Base-by-base conservation (phyloP, 495 filamentous ascomycete genomes). In the Aspergillus olivimuriae region DNA sequence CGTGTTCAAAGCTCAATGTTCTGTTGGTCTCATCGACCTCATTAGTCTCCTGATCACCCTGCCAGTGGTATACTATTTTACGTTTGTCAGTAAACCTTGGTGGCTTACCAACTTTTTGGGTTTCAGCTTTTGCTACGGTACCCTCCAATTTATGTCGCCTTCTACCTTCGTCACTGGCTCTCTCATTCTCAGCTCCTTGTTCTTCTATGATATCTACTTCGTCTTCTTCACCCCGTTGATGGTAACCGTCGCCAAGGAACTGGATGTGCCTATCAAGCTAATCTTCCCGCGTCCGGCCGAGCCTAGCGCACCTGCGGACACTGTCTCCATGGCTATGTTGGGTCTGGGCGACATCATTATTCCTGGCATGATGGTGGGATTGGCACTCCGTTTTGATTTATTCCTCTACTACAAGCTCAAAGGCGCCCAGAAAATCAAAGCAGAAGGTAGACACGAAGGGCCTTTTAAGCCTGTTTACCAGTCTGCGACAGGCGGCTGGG, bases 211-310 rank as follows among this genome's bases (percentile, higher is more conserved):
- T 52, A 91, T 98, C 40, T 84, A 89, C 57, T 94, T 97, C 67
- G 92, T 98, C 41, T 98, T 96, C 58, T 98, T 86, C 61, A 98
- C 92, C 0, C 92, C 92, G 1, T 73, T 92, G 55, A 98, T 98
- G 92, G 84, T 96, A 9, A 91, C 90, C 0, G 92, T 98, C 19
- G 92, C 92, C 9, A 95, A 81, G 8, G 81, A 80, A 26, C 69
- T 98, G 20, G 92, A 98, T 57, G 84, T 91, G 2, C 92, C 92
- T 0, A 94, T 95, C 57, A 97, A 96, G 53, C 78, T 98, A 1
- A 70, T 94, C 0, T 95, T 96, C 51, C 84, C 86, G 15, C 77
- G 86, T 11, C 80, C 84, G 0, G 49, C 70, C 3, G 56, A 53
- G 14, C 58, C 69, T 1, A 56, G 52, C 31, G 56, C 65, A 4